Conservation (phyloP, 2,329 filamentous ascomycete genomes). For the Diplodia mutila region DNA sequence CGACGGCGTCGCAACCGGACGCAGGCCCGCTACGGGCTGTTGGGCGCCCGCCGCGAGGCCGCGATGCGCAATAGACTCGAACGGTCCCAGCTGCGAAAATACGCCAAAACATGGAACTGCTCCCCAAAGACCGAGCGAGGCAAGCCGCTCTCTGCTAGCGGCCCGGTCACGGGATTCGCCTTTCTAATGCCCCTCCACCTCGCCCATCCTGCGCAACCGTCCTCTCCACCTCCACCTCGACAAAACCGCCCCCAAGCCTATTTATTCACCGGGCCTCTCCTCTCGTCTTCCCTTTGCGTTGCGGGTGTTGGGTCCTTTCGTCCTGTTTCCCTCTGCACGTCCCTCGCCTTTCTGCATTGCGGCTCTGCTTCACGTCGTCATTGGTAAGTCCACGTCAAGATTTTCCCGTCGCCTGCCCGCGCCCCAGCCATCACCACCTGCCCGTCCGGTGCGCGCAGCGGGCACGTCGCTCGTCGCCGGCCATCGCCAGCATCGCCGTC, state of each 20-base stretch:
- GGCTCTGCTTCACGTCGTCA: slow-evolving; percentile 30
- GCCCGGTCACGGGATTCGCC: slow-evolving; percentile 24
- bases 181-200: slow-evolving; percentile 32
- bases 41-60: slow-evolving; percentile 20
- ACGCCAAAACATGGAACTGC: slow-evolving; percentile 26
- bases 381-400: slow-evolving; percentile 28
- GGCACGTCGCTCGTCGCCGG: neutral
- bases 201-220: slow-evolving; percentile 25
- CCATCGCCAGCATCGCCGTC: neutral
- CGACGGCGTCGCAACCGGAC: slow-evolving; percentile 15
- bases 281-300: slow-evolving; percentile 39
- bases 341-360: slow-evolving; percentile 33
- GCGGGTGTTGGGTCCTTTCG: slow-evolving; percentile 33
- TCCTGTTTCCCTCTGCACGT: slow-evolving; percentile 32
- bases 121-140: slow-evolving; percentile 23
- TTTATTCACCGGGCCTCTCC: slow-evolving; percentile 26
- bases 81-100: slow-evolving; percentile 11
- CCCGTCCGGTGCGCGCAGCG: slow-evolving; percentile 1
- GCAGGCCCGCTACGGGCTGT: slow-evolving; percentile 16
- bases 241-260: slow-evolving; percentile 28
- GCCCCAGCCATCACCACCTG: slow-evolving; percentile 13
- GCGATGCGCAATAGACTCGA: slow-evolving; percentile 24
- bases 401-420: slow-evolving; percentile 23
- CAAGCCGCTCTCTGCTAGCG: slow-evolving; percentile 15
- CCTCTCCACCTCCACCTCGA: slow-evolving; percentile 26